Evolutionary conservation across 2,329 filamentous ascomycete genomes (phyloP).

Genomic region (Trichoderma endophyticum): DNA sequence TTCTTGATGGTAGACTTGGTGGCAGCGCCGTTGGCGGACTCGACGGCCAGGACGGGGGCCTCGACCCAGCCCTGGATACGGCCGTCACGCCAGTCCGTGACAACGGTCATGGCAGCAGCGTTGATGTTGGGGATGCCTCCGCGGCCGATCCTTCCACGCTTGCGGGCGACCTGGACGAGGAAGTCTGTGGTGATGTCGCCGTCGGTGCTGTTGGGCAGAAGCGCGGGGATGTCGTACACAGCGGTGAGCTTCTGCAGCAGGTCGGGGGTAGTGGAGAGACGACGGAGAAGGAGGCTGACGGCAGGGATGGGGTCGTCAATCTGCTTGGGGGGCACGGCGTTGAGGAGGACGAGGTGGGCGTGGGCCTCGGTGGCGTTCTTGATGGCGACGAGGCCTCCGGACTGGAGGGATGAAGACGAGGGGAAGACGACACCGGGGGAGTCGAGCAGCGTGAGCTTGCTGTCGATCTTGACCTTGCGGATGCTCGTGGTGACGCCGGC

Average conservation of each 20-base stretch:
- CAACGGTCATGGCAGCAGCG: constrained; percentile 84
- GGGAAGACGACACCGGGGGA: constrained; percentile 95
- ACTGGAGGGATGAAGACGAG: constrained; percentile 47
- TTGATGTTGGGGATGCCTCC: constrained; percentile 87
- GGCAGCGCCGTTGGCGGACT: constrained; percentile 27
- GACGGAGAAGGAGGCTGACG: constrained; percentile 77
- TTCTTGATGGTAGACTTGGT: constrained; percentile 36
- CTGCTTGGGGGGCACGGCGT: constrained; percentile 88
- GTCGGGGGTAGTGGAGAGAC: constrained; percentile 68
- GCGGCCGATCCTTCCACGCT: constrained; percentile 81
- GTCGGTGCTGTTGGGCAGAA: constrained; percentile 62
- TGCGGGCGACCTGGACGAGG: constrained; percentile 89
- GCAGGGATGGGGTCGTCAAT: constrained; percentile 90
- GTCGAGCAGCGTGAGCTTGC: constrained; percentile 88
- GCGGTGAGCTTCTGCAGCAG: constrained; percentile 76
- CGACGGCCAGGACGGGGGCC: constrained; percentile 64
- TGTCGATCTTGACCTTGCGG: constrained; percentile 89
- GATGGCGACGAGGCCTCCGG: constrained; percentile 44
- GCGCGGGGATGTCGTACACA: constrained; percentile 78
- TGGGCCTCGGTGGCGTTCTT: constrained; percentile 69
- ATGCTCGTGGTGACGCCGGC: constrained; percentile 88
- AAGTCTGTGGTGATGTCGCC: constrained; percentile 86
- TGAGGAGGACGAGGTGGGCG: constrained; percentile 81
- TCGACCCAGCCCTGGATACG: constrained; percentile 91
- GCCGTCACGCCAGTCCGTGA: constrained; percentile 96